A percentile compares a stretch with the other conserved stretches of the same genome.
These are phyloP conservation scores for Polychaeton citri DNA, from an alignment of 2,329 filamentous ascomycete species.

Conservation along the genomic window DNA sequence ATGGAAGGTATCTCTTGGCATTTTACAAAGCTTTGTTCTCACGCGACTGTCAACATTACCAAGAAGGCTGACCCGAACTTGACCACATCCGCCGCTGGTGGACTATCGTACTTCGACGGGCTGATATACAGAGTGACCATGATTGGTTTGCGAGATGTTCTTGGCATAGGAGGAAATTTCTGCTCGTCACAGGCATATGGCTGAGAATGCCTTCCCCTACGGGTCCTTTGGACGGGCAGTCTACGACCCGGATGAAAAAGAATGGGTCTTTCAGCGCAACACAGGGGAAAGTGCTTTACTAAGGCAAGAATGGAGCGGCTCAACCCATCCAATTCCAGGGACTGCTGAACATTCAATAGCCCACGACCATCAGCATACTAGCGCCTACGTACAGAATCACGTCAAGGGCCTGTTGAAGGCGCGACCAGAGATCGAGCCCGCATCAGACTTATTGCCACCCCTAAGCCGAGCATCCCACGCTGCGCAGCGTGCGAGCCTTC, in stretches of 20 bases:
- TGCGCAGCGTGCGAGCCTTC: slow-evolving; percentile 16
- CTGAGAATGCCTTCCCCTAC: slow-evolving; percentile 41
- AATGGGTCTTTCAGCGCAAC: slow-evolving; percentile 27
- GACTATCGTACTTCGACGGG: too few relatives aligned
- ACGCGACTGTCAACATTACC: too few relatives aligned
- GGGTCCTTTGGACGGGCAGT: slow-evolving; percentile 40
- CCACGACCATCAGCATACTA: too few relatives aligned
- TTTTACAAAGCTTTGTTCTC: too few relatives aligned
- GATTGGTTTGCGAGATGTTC: too few relatives aligned
- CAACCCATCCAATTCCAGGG: background rate
- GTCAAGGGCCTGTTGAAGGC: slow-evolving; percentile 8
- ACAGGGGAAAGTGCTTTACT: slow-evolving; percentile 1
- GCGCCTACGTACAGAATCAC: slow-evolving; percentile 7
- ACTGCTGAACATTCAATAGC: background rate
- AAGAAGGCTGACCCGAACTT: too few relatives aligned
- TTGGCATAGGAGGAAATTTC: too few relatives aligned
- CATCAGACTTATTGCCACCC: slow-evolving; percentile 5
- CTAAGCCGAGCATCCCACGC: slow-evolving; percentile 18
- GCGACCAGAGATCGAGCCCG: slow-evolving; percentile 13
- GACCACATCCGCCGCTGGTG: too few relatives aligned
- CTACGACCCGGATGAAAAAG: slow-evolving; percentile 33
- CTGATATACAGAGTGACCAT: too few relatives aligned
- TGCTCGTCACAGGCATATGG: slow-evolving; percentile 37
- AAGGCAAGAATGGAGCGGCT: background rate
- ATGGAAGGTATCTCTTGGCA: too few relatives aligned